Conservation (phyloP, 2,329 filamentous ascomycete genomes). For the Claviceps monticola region DNA sequence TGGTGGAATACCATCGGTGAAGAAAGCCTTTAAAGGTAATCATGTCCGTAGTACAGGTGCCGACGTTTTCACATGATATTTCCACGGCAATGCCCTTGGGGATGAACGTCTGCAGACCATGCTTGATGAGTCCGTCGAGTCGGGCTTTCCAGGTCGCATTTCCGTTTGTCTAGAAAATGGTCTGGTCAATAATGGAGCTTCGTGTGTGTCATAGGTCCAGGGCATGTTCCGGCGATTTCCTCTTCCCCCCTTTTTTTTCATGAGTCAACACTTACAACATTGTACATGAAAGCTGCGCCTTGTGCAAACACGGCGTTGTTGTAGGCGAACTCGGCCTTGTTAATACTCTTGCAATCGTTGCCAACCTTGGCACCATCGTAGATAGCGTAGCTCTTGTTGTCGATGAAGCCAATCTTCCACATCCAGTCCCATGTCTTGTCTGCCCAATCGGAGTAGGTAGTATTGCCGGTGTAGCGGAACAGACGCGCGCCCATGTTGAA, state of each 20-base stretch:
- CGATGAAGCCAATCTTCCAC: slow-evolving; percentile 40
- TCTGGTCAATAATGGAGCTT: slow-evolving; percentile 1
- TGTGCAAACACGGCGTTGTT: slow-evolving; percentile 44
- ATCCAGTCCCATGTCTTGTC: slow-evolving; percentile 51
- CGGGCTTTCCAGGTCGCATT: slow-evolving; percentile 36
- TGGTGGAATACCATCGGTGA: slow-evolving; percentile 40
- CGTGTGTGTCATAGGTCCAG: background rate
- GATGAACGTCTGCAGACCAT: slow-evolving; percentile 35
- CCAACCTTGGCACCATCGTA: slow-evolving; percentile 42
- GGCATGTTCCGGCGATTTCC: background rate
- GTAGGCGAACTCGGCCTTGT: slow-evolving; percentile 46
- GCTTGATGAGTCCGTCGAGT: slow-evolving; percentile 25
- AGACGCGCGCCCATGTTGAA: slow-evolving; percentile 56
- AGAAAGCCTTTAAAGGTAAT: slow-evolving; percentile 49
- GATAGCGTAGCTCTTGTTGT: slow-evolving; percentile 42
- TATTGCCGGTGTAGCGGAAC: slow-evolving; percentile 54
- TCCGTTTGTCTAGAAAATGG: slow-evolving; percentile 27
- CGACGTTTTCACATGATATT: slow-evolving; percentile 40
- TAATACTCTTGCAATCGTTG: slow-evolving; percentile 39
- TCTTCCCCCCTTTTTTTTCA: background rate
- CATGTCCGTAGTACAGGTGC: slow-evolving; percentile 49
- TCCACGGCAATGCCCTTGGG: slow-evolving; percentile 44
- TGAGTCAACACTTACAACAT: slow-evolving; percentile 26
- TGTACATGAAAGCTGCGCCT: slow-evolving; percentile 52
- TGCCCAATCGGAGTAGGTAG: slow-evolving; percentile 51